Evolutionary conservation across 306 rosid species (phyloP).

Genomic region (Prunus mume): DNA sequence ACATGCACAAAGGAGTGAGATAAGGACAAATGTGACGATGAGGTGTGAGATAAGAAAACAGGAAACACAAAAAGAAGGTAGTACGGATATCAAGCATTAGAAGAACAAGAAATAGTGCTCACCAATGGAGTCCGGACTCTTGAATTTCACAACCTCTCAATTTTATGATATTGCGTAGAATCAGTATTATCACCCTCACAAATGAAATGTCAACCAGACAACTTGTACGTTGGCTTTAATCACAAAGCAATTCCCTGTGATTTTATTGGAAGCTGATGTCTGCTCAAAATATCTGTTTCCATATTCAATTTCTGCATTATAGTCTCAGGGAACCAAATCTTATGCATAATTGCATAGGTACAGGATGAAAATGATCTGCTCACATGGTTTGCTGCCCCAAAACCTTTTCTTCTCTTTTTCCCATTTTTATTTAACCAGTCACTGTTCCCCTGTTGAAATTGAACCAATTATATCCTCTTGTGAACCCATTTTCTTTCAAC

Average conservation of each 20-base stretch:
- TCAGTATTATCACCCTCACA: not conserved
- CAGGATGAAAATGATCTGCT: slow-evolving; percentile 2
- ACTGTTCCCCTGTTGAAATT: too few relatives aligned
- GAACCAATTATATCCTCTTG: not conserved
- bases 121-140: not conserved
- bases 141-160: not conserved
- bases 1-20: too few relatives aligned
- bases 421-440: too few relatives aligned
- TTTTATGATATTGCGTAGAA: not conserved
- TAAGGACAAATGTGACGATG: too few relatives aligned
- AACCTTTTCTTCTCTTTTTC: not conserved
- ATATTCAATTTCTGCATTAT: slow-evolving; percentile 8
- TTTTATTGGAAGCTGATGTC: slow-evolving; percentile 4
- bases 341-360: not conserved
- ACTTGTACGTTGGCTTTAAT: not conserved
- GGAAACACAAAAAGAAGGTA: too few relatives aligned
- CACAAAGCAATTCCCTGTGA: not conserved
- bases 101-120: not conserved
- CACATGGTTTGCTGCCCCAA: not conserved
- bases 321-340: not conserved
- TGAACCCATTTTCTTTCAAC: not conserved
- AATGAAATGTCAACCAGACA: slow-evolving; percentile 1
- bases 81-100: not conserved
- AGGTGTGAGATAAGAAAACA: too few relatives aligned
- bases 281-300: not conserved